Evolutionary conservation across 2,329 filamentous ascomycete species (phyloP).

Genomic region (Knoxdaviesia capensis): DNA sequence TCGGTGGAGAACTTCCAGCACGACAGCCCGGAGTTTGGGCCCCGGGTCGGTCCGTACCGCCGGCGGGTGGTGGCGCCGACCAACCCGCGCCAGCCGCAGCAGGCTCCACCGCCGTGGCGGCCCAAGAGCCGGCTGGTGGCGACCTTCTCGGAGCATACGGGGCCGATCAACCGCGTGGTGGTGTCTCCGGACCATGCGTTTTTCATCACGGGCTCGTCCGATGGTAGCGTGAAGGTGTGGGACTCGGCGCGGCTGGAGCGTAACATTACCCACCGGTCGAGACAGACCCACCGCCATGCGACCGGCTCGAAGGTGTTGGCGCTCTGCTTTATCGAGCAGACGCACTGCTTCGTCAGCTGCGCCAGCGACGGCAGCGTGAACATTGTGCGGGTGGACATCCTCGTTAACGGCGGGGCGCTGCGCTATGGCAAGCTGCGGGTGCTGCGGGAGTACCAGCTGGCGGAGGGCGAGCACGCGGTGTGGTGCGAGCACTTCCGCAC

Average conservation of each 20-base stretch:
- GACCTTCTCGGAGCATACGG: slow-evolving; percentile 73
- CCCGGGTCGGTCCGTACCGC: slow-evolving; percentile 24
- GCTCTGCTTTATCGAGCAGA: slow-evolving; percentile 81
- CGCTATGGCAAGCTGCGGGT: slow-evolving; percentile 63
- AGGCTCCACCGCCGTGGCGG: slow-evolving; percentile 38
- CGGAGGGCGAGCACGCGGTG: slow-evolving; percentile 53
- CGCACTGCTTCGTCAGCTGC: slow-evolving; percentile 81
- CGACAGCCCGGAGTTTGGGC: slow-evolving; percentile 50
- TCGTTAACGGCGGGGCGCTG: slow-evolving; percentile 16
- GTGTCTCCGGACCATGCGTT: slow-evolving; percentile 82
- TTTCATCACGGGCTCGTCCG: slow-evolving; percentile 84
- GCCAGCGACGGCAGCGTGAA: slow-evolving; percentile 80
- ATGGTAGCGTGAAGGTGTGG: slow-evolving; percentile 84
- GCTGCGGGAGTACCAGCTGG: slow-evolving; percentile 65
- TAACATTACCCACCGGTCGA: slow-evolving; percentile 71
- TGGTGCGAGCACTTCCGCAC: slow-evolving; percentile 86
- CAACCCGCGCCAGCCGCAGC: slow-evolving; percentile 5
- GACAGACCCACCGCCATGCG: slow-evolving; percentile 65
- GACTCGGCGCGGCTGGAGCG: slow-evolving; percentile 77
- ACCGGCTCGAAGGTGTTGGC: slow-evolving; percentile 54
- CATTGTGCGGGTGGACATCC: slow-evolving; percentile 58
- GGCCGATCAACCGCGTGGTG: slow-evolving; percentile 60
- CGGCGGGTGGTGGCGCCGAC: slow-evolving; percentile 19
- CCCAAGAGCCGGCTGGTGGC: slow-evolving; percentile 71
- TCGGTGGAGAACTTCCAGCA: slow-evolving; percentile 54